phyloP scores from a whole-genome alignment of 805 yeast species.

The Yamadazyma paraphyllophila region DNA sequence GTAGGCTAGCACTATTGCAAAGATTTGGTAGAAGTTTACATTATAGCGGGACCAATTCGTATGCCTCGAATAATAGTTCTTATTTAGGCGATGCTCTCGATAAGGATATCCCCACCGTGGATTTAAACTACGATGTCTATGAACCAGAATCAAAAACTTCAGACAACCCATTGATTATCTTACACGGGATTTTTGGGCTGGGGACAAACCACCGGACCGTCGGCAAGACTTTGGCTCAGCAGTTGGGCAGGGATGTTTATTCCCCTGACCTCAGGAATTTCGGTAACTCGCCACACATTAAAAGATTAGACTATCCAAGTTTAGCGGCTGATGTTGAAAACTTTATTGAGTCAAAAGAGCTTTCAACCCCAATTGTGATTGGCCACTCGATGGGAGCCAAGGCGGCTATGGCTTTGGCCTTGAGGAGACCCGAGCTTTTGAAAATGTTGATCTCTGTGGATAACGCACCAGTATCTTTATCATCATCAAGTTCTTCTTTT shows the following conservation, averaged over 20 bases:
- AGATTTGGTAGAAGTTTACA: background rate
- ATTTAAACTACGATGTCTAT: conserved; percentile 52
- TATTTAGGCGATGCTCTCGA: conserved; percentile 29
- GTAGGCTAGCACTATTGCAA: background rate
- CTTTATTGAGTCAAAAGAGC: conserved; percentile 45
- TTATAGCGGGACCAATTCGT: conserved; percentile 6
- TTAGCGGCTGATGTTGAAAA: conserved; percentile 82
- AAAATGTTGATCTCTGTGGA: conserved; percentile 75
- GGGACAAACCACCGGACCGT: conserved; percentile 77
- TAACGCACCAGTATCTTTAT: conserved; percentile 77
- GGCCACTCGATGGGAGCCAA: conserved; percentile 96
- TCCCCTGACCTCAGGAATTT: conserved; percentile 84
- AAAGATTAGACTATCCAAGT: conserved; percentile 71
- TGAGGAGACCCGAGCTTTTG: conserved; percentile 63
- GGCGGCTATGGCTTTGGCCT: conserved; percentile 81
- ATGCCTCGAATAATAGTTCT: conserved; percentile 1
- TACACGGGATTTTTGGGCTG: conserved; percentile 90
- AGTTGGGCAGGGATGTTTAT: conserved; percentile 56
- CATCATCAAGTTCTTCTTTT: conserved; percentile 53
- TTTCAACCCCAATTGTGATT: conserved; percentile 55
- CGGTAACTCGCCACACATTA: conserved; percentile 83
- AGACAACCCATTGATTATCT: conserved; percentile 66
- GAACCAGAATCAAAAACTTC: conserved; percentile 22
- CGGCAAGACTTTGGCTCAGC: conserved; percentile 54
- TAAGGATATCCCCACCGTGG: conserved; percentile 47